Evolutionary conservation across 495 filamentous ascomycete genomes (phyloP).

Genomic region (Tuber indicum): DNA sequence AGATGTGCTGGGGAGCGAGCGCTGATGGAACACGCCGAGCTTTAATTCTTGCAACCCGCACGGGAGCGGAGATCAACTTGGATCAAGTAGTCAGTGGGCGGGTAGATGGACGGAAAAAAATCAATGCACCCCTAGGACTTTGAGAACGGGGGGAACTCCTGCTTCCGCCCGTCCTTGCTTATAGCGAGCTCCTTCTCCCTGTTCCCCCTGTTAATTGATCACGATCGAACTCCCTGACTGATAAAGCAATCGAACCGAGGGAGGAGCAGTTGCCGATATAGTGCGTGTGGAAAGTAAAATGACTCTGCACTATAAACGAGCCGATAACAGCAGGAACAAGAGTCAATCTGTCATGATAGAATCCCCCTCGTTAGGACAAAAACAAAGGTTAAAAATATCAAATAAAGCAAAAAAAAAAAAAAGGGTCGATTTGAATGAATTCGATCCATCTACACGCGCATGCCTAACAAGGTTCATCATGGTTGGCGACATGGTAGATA

Average conservation of each 20-base stretch:
- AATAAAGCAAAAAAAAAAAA: not conserved
- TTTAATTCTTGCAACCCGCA: not conserved
- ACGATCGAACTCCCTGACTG: not conserved
- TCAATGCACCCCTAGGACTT: not conserved
- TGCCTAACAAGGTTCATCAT: not conserved
- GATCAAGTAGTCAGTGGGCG: not conserved
- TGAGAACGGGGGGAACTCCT: not conserved
- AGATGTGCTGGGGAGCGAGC: not conserved
- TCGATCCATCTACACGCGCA: not conserved
- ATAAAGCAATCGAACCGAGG: not conserved
- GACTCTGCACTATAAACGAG: not conserved
- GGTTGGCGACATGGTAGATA: not conserved
- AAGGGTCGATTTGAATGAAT: not conserved
- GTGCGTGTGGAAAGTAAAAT: not conserved
- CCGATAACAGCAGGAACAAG: not conserved
- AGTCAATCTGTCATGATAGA: not conserved
- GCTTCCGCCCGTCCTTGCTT: not conserved
- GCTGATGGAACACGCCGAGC: not conserved
- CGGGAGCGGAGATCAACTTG: not conserved
- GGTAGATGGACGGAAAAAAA: not conserved
- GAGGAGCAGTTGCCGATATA: not conserved
- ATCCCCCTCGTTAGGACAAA: not conserved
- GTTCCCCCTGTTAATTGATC: not conserved
- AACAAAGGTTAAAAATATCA: not conserved
- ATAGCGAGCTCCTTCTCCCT: not conserved